Evolutionary conservation across 2,329 filamentous ascomycete genomes (phyloP).

Genomic region (Salinomyces thailandicus): DNA sequence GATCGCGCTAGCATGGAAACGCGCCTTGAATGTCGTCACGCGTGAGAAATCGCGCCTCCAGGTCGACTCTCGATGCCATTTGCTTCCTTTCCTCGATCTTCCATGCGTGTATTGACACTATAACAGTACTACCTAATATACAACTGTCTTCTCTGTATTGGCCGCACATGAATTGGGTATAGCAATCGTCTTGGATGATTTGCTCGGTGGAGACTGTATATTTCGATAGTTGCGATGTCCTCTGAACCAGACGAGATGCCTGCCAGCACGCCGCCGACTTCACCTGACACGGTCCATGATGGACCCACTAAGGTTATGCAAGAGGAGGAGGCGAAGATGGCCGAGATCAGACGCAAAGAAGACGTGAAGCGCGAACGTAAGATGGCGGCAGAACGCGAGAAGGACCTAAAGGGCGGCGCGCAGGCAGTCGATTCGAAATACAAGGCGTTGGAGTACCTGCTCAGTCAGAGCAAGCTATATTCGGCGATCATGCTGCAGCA

Average conservation of each 20-base stretch:
- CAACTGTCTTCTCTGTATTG: no score
- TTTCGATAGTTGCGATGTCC: conserved; percentile 11
- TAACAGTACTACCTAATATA: no score
- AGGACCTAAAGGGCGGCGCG: conserved; percentile 36
- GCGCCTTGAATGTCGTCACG: no score
- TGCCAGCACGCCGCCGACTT: conserved; percentile 25
- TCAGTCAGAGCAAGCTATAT: conserved; percentile 44
- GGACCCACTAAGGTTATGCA: conserved; percentile 32
- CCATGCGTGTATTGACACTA: no score
- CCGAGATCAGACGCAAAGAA: conserved; percentile 30
- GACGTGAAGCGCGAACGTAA: conserved; percentile 36
- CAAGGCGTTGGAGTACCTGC: conserved; percentile 41
- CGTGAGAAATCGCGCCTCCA: no score
- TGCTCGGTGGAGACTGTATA: no score
- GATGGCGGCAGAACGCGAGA: conserved; percentile 35
- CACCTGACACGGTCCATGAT: conserved; percentile 21
- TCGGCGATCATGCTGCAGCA: conserved; percentile 43
- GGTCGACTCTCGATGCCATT: no score
- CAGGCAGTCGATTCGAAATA: conserved; percentile 40
- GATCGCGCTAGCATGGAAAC: no score
- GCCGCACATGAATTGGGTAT: no score
- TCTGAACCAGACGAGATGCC: conserved; percentile 12
- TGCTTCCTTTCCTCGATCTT: no score
- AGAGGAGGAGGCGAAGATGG: conserved; percentile 38
- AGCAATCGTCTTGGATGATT: no score